Percentiles rank a stretch among this genome's conserved stretches.
phyloP scores from a whole-genome alignment of 2,329 filamentous ascomycete genomes.

The Aureobasidium namibiae region DNA sequence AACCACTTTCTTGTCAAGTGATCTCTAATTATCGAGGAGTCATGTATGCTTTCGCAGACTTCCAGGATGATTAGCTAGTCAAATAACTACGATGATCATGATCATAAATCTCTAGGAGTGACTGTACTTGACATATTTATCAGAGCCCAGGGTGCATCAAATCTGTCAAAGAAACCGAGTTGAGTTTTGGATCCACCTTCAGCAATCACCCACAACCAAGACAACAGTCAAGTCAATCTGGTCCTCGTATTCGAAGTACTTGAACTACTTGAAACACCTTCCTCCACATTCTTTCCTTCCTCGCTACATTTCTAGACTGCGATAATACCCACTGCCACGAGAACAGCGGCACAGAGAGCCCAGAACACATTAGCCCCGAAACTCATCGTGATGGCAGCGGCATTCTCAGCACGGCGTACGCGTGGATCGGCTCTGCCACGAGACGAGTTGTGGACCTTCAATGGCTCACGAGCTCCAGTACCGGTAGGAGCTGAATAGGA shows the following conservation, averaged over 20 bases:
- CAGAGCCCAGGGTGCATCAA: no score
- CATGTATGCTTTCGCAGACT: no score
- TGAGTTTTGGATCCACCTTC: background rate
- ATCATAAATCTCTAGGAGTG: no score
- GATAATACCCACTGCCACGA: background rate
- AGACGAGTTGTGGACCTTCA: background rate
- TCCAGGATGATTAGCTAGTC: no score
- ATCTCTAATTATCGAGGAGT: no score
- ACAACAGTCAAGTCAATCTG: background rate
- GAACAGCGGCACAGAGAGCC: background rate
- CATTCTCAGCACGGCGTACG: background rate
- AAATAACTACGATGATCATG: no score
- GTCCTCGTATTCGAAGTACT: no score
- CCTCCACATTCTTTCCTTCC: background rate
- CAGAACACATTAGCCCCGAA: background rate
- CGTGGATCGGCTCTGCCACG: background rate
- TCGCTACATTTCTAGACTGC: background rate
- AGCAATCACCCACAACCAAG: background rate
- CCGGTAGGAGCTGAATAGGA: background rate
- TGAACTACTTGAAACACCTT: background rate
- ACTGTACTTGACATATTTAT: no score
- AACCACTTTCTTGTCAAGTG: background rate
- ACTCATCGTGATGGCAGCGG: background rate
- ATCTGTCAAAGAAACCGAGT: no score
- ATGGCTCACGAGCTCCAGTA: background rate